Conservation (phyloP, 768 basidiomycete genomes). For the Psilocybe cubensis region DNA sequence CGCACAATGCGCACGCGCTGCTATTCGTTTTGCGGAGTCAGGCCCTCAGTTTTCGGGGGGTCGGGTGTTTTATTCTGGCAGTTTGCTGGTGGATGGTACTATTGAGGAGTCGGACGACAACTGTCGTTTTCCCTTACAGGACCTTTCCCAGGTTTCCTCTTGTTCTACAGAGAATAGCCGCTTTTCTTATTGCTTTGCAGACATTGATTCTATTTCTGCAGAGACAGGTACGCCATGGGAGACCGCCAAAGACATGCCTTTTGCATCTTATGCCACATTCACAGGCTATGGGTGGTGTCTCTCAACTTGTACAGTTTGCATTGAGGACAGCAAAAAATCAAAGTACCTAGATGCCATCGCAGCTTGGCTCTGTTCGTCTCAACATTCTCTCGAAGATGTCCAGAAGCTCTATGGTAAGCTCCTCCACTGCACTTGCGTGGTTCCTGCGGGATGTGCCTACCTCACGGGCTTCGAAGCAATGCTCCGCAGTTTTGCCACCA, state of each 20-base stretch:
- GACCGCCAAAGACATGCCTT: background rate
- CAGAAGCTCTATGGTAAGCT: conserved; percentile 44
- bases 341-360: conserved; percentile 30
- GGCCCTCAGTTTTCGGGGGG: background rate
- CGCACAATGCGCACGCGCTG: background rate
- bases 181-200: no score
- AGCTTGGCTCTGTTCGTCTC: conserved; percentile 20
- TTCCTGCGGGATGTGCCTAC: conserved; percentile 38
- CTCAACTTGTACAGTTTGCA: conserved; percentile 8
- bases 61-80: background rate
- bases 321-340: conserved; percentile 13
- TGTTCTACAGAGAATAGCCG: no score
- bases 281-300: conserved; percentile 32
- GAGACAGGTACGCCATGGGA: no score
- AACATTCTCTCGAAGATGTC: conserved; percentile 35
- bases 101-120: no score
- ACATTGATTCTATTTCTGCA: no score
- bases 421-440: conserved; percentile 31
- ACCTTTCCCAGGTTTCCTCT: no score
- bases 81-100: no score
- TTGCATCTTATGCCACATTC: conserved; percentile 1
- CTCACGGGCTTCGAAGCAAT: conserved; percentile 44
- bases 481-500: conserved; percentile 24
- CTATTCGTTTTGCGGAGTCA: no score
- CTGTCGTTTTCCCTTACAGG: no score